Conservation (phyloP, 2,329 filamentous ascomycete genomes). For the Ascochyta lentis region DNA sequence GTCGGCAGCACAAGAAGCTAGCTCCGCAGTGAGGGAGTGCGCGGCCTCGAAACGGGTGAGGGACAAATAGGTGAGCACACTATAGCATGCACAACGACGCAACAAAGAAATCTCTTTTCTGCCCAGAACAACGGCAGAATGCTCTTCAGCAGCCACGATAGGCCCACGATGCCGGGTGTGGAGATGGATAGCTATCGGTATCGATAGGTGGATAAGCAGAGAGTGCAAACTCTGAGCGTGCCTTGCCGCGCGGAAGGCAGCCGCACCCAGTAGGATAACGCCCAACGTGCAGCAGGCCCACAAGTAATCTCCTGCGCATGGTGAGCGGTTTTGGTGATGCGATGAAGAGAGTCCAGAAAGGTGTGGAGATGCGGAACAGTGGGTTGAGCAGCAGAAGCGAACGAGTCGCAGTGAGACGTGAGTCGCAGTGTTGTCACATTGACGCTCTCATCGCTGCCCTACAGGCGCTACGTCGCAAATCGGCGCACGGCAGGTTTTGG, state of each 20-base stretch:
- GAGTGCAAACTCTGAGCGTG: conserved; percentile 29
- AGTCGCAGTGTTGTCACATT: conserved; percentile 27
- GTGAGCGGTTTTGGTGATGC: conserved; percentile 28
- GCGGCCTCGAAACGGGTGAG: conserved; percentile 16
- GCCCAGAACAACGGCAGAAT: conserved; percentile 13
- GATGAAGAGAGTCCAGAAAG: conserved; percentile 31
- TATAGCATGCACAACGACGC: conserved; percentile 19
- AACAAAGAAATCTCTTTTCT: conserved; percentile 31
- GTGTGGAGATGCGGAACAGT: conserved; percentile 28
- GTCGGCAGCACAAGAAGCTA: conserved; percentile 6
- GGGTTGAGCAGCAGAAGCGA: conserved; percentile 14
- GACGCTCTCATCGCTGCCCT: conserved; percentile 24
- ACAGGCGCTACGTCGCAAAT: conserved; percentile 25
- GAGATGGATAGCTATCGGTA: conserved; percentile 42
- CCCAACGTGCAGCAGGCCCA: conserved; percentile 30
- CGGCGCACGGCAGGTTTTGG: conserved; percentile 32
- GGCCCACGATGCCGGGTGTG: conserved; percentile 27
- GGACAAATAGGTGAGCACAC: conserved; percentile 8
- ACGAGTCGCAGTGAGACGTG: conserved; percentile 22
- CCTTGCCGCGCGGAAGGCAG: conserved; percentile 32
- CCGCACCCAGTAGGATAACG: conserved; percentile 29
- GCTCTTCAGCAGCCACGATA: conserved; percentile 19
- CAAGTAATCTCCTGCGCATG: conserved; percentile 44
- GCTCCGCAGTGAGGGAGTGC: conserved; percentile 23
- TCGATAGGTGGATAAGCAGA: conserved; percentile 48